Evolutionary conservation across 495 filamentous ascomycete species (phyloP), one percentile per base, ranked within the genome.

Genomic region (Penicillium longicatenatum): DNA sequence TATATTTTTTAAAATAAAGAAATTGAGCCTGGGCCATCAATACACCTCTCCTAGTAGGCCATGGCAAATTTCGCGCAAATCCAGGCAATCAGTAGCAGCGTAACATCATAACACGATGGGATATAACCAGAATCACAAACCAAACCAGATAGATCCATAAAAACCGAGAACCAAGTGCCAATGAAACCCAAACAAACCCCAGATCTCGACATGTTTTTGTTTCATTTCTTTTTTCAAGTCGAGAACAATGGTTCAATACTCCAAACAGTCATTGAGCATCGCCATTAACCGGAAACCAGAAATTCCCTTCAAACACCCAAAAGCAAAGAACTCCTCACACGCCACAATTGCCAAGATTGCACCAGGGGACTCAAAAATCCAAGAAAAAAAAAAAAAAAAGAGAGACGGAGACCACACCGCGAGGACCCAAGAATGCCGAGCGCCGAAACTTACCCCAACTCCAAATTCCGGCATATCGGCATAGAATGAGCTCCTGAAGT

Each of bases 71-170:
- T 39, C 30, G 19, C 48, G 24, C 29, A 30, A 49, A 49, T 49
- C 24, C 29, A 51, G 52, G 29, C 46, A 37, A 49, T 53, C 46
- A 56, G 59, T 52, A 57, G 59, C 57, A 61, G 55, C 67, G 57
- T 68, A 52, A 63, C 58, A 66, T 66, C 69, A 72, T 74, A 64
- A 66, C 60, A 66, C 55, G 52, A 62, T 64, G 61, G 63, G 59
- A 69, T 70, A 75, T 71, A 73, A 73, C 63, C 54, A 65, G 39
- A 62, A 65, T 43, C 52, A 52, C 52, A 65, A 45, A 52, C 19
- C 30, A 50, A 53, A 58, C 52, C 24, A 56, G 31, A 59, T 49
- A 43, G 44, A n/a, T n/a, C n/a, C n/a, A n/a, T n/a, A n/a, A n/a
- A 57, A 49, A 52, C 24, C 33, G 53, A 43, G 50, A 52, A 46